Evolutionary conservation across 129 eudicot genomes (phyloP).

Genomic region (Cynara cardunculus): DNA sequence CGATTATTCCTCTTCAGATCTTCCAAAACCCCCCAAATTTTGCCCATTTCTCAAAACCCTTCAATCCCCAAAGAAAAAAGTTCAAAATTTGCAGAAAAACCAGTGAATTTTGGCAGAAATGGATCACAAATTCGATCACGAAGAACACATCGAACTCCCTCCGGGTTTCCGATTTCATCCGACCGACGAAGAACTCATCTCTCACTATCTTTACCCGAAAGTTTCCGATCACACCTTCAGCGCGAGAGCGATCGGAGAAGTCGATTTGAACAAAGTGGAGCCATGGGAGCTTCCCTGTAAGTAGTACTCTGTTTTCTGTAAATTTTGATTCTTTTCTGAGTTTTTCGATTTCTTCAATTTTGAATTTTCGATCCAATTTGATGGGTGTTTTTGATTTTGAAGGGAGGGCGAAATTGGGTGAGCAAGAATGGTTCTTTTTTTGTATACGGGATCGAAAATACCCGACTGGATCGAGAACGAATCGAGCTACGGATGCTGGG

Average conservation of each 20-base stretch:
- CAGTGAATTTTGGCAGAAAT: neutral
- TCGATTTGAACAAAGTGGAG: slow-evolving; percentile 86
- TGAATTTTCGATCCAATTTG: neutral
- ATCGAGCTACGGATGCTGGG: slow-evolving; percentile 64
- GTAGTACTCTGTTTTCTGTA: neutral
- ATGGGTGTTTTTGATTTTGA: neutral
- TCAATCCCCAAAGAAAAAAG: neutral
- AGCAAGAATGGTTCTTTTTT: slow-evolving; percentile 89
- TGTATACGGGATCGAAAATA: slow-evolving; percentile 75
- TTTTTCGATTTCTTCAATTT: neutral
- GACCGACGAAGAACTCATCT: slow-evolving; percentile 77
- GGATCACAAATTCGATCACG: slow-evolving; percentile 17
- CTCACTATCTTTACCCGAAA: slow-evolving; percentile 67
- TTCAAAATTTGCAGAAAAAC: neutral
- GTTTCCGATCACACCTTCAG: slow-evolving; percentile 41
- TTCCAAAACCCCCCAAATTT: neutral
- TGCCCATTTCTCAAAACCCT: neutral
- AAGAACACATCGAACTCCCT: slow-evolving; percentile 60
- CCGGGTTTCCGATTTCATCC: slow-evolving; percentile 93
- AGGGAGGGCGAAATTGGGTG: slow-evolving; percentile 93
- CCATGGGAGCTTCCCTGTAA: slow-evolving; percentile 97
- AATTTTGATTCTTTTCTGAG: neutral
- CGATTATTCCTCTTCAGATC: slow-evolving; percentile 1
- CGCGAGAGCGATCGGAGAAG: slow-evolving; percentile 72
- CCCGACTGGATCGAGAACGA: slow-evolving; percentile 79